Conservation (phyloP, 805 yeast species). For the Candida krabiensis region DNA sequence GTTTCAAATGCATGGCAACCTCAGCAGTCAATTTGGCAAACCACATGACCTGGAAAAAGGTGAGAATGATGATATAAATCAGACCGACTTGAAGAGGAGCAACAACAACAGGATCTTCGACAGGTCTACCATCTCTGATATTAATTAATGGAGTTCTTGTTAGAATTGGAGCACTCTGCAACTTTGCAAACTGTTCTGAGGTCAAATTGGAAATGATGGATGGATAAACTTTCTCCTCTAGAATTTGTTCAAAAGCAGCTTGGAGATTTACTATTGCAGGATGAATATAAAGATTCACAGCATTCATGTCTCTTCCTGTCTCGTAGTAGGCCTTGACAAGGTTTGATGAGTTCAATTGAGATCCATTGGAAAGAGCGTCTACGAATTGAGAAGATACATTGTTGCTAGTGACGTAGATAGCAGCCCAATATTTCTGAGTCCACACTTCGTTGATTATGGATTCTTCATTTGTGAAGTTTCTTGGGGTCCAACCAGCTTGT, state of each 20-base stretch:
- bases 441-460: constrained; percentile 47
- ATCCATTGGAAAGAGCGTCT: constrained; percentile 40
- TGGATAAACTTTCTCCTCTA: constrained; percentile 24
- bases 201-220: constrained; percentile 29
- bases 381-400: constrained; percentile 39
- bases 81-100: constrained; percentile 79
- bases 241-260: constrained; percentile 20
- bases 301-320: constrained; percentile 61
- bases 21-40: constrained; percentile 52
- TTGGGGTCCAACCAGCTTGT: constrained; percentile 39
- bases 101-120: constrained; percentile 45
- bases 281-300: constrained; percentile 44
- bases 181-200: constrained; percentile 22
- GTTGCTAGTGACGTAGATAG: constrained; percentile 51
- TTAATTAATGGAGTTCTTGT: constrained; percentile 21
- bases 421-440: constrained; percentile 62
- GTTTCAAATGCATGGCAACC: constrained; percentile 44
- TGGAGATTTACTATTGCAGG: constrained; percentile 44
- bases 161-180: constrained; percentile 22
- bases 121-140: constrained; percentile 49
- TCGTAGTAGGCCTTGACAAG: constrained; percentile 43
- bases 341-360: constrained; percentile 28
- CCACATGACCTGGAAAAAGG: constrained; percentile 71
- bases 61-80: constrained; percentile 66
- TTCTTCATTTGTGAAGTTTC: constrained; percentile 29